phyloP scores from a whole-genome alignment of 192 early-diverging fungal species.

The Umbelopsis ramanniana region DNA sequence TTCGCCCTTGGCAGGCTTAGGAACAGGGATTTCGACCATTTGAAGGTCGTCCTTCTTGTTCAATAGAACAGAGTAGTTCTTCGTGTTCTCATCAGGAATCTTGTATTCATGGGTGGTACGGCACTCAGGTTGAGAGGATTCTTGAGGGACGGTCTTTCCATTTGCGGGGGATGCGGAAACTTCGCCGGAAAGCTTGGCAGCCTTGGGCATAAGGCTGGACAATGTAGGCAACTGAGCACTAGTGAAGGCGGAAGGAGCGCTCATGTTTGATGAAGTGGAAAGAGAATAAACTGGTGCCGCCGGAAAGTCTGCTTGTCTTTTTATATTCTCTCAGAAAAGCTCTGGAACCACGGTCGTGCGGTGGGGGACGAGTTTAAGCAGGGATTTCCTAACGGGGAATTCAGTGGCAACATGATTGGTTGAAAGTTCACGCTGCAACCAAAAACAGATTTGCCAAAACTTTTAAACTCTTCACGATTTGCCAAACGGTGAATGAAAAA shows the following conservation, averaged over 20 bases:
- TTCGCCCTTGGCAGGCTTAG: slow-evolving; percentile 27
- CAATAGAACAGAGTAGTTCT: slow-evolving; percentile 30
- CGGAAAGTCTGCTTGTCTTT: neutral
- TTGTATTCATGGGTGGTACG: slow-evolving; percentile 2
- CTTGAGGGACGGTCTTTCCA: neutral
- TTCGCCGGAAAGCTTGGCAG: neutral
- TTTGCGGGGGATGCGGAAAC: neutral
- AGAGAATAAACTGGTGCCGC: neutral
- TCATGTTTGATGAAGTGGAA: neutral
- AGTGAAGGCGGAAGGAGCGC: neutral
- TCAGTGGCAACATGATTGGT: neutral
- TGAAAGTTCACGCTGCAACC: neutral
- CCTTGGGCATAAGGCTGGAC: neutral
- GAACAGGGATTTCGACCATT: slow-evolving; percentile 32
- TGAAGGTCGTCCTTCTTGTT: slow-evolving; percentile 33
- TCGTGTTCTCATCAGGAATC: slow-evolving; percentile 24
- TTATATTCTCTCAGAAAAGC: neutral
- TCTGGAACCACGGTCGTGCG: neutral
- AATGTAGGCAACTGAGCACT: neutral
- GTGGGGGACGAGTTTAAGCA: neutral
- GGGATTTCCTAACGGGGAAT: slow-evolving; percentile 7
- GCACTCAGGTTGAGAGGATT: neutral
- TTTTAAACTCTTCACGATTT: neutral
- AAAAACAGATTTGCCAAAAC: slow-evolving; percentile 19
- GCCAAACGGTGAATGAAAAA: too few species aligned